Base-by-base conservation (phyloP, 2,329 filamentous ascomycete genomes). In the Gnomoniopsis sp. region DNA sequence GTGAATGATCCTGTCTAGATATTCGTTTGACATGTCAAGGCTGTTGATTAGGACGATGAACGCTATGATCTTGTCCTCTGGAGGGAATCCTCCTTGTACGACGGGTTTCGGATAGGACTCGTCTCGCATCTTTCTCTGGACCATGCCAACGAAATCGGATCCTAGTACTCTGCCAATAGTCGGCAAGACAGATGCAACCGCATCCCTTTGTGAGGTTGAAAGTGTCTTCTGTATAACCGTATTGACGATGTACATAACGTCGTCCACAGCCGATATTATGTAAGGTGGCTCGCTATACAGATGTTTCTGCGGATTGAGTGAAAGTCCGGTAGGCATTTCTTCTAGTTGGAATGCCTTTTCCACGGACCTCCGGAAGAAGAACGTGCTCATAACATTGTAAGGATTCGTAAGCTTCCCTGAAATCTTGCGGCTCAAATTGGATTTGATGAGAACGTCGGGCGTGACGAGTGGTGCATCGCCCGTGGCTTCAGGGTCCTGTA, bases 241-340 rank as follows among this genome's bases (percentile, higher is more conserved):
- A 70, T 96, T 96, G 70, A 96, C 90, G 66, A 99, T 97, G 74
- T 98, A 99, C 93, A 99, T 98, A 69, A 98, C 92, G 75, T 97
- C 95, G 76, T 99, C 95, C 10, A 99, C 93, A 0, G 93, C 93
- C 2, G 93, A 92, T 47, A 95, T 93, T 67, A 99, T 96, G 69
- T 91, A 96, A 0, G 95, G 95, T 2, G 91, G 84, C 66, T 92
- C 91, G 59, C 87, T 84, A 54, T 88, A 85, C 47, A 96, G 79
- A 3, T 88, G 80, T 68, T 82, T 89, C 67, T 82, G 87, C 46
- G 88, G 79, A 68, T 88, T 91, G 36, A 99, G 79, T 0, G 90
- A 89, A 21, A 99, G 77, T 21, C 91, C 91, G 1, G 81, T 76
- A 0, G 95, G 95, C 21, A 88, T 84, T 71, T 99, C 96, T 70